Percentiles rank a stretch among this genome's conserved stretches.
Conservation (phyloP, 371 early-diverging fungal genomes). For the Mucor lusitanicus region DNA sequence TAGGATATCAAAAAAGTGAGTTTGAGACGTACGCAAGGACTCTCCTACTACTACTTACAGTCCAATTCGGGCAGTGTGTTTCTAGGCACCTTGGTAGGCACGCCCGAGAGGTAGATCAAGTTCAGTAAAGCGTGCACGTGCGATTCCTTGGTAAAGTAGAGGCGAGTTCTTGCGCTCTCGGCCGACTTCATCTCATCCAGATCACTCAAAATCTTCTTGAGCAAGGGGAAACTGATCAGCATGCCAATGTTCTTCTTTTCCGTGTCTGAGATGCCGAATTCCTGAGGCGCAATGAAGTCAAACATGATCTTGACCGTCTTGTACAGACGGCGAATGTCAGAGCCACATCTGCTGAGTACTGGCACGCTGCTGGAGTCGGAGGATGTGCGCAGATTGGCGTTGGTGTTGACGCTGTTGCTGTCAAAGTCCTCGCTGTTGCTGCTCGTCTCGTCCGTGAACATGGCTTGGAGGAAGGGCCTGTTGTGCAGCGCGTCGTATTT, state of each 20-base stretch:
- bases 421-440: neutral
- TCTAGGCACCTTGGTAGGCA: slow-evolving; percentile 72
- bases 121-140: slow-evolving; percentile 90
- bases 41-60: slow-evolving; percentile 63
- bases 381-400: neutral
- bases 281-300: slow-evolving; percentile 91
- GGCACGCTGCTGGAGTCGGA: slow-evolving; percentile 2
- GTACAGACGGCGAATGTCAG: slow-evolving; percentile 69
- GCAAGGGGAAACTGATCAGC: slow-evolving; percentile 71
- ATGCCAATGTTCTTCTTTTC: slow-evolving; percentile 89
- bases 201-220: slow-evolving; percentile 80
- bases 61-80: slow-evolving; percentile 86
- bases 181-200: slow-evolving; percentile 60
- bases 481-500: slow-evolving; percentile 97
- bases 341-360: slow-evolving; percentile 10
- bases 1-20: neutral
- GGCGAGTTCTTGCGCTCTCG: slow-evolving; percentile 69
- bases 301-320: slow-evolving; percentile 81
- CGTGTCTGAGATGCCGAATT: slow-evolving; percentile 85
- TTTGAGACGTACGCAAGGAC: too few relatives aligned
- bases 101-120: slow-evolving; percentile 81
- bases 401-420: neutral
- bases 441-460: slow-evolving; percentile 45
- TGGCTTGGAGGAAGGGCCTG: slow-evolving; percentile 78
- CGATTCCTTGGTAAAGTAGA: slow-evolving; percentile 97